These are phyloP conservation scores for Limtongozyma cylindracea DNA, from an alignment of 805 yeast species.

Conservation along the genomic window DNA sequence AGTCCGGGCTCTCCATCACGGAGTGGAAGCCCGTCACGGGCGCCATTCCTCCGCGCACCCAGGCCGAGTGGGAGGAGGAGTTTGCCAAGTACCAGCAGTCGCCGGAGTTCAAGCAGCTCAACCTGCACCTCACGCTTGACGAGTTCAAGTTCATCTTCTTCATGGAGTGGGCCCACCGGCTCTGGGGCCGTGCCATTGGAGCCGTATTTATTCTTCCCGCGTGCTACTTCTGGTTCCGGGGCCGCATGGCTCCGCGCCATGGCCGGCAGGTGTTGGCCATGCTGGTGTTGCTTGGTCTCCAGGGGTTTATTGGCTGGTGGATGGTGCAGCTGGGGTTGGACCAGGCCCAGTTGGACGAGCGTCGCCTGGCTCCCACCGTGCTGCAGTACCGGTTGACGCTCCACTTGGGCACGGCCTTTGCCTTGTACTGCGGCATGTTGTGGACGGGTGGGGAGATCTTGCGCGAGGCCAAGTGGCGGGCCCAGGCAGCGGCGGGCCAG, in stretches of 20 bases:
- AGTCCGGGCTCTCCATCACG: slow-evolving; percentile 85
- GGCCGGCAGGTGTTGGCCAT: slow-evolving; percentile 46
- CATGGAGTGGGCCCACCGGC: slow-evolving; percentile 96
- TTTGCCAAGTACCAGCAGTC: slow-evolving; percentile 59
- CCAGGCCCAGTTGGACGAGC: slow-evolving; percentile 45
- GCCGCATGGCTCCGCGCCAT: slow-evolving; percentile 40
- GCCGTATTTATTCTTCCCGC: slow-evolving; percentile 67
- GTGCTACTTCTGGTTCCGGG: slow-evolving; percentile 43
- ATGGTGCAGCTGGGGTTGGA: slow-evolving; percentile 94
- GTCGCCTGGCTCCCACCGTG: slow-evolving; percentile 90
- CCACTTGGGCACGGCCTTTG: slow-evolving; percentile 81
- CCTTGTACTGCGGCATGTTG: slow-evolving; percentile 69
- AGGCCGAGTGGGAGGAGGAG: slow-evolving; percentile 68
- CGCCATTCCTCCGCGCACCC: slow-evolving; percentile 62
- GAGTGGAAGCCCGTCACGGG: slow-evolving; percentile 99
- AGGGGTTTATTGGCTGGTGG: slow-evolving; percentile 99
- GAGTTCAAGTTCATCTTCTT: slow-evolving; percentile 86
- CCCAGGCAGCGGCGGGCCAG: no score
- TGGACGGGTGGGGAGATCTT: slow-evolving; percentile 76
- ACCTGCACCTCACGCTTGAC: slow-evolving; percentile 70
- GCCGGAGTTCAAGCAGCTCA: slow-evolving; percentile 79
- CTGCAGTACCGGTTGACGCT: slow-evolving; percentile 87
- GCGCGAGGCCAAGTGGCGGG: slow-evolving; percentile 34
- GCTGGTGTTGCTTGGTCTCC: slow-evolving; percentile 62
- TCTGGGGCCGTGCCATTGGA: slow-evolving; percentile 85